Evolutionary conservation across 2,329 filamentous ascomycete genomes (phyloP), one percentile per base, ranked within the genome.

Genomic region (Lasiodiplodia hormozganensis): DNA sequence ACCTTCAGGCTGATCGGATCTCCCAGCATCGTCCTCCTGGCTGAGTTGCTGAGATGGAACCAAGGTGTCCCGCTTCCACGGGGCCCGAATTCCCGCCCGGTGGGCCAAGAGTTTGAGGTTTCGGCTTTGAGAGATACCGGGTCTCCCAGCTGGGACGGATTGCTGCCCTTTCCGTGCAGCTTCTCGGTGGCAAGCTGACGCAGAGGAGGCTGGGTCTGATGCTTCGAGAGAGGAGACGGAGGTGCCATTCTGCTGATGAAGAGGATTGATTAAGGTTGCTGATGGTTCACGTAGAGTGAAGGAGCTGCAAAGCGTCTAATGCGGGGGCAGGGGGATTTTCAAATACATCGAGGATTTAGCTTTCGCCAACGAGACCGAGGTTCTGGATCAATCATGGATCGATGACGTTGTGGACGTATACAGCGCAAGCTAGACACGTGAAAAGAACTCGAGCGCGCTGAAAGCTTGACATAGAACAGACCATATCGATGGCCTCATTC

Each of bases 11-110:
- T 58, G 12, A 66, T 43, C 16, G 68, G 68, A 43, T 69, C 68
- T 16, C 68, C 68, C 21, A 69, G 57, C 68, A 69, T 67, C 2
- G 68, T 69, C 34, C 21, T 67, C 21, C 62, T 69, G n/a, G 57
- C 34, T 11, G 57, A 38, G 11, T 47, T 23, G 21, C 36, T 60
- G 11, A 47, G 18, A 16, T 38, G 47, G 8, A 23, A 36, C 36
- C 23, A 7, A 25, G 53, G 18, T n/a, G 34, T 57, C 16, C 43
- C 43, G 21, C 52, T 31, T n/a, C 66, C 40, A 34, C 40, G 57
- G 2, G 58, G n/a, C 6, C 52, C 51, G 28, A 34, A 36, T 23
- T 65, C 38, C n/a, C 43, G 51, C 52, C 57, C 60, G 12, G 36
- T 67, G n/a, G 65, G 65, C 8, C 23, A 51, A 10, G 52, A 28